Base-by-base conservation (phyloP, 2,329 filamentous ascomycete genomes). In the Talaromyces albobiverticillius region DNA sequence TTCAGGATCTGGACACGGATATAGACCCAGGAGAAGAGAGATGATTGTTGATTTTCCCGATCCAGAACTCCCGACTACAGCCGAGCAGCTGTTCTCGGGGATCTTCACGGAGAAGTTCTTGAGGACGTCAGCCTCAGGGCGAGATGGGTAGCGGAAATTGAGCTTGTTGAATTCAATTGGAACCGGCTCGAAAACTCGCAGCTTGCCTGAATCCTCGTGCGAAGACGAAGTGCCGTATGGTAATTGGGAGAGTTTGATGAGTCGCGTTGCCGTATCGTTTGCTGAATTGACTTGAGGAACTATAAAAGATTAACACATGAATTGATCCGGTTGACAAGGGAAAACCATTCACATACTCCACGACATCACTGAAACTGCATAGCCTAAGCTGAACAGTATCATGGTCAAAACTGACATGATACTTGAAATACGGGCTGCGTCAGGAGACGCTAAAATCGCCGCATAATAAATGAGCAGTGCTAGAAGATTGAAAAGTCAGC, bases 21-120 rank as follows among this genome's bases (percentile, higher is more conserved):
- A 90, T 0, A 96, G 77, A 1, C 87, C 83, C 3, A 95, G 73
- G 0, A 97, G 76, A 0, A 97, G 74, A 0, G 87, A 82, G 0
- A 87, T 80, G 32, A 96, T 79, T 0, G 93, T 96, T 13, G 88
- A 92, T 72, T 99, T 97, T 1, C 94, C 93, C n/a, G 87, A 89
- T 0, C 94, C 93, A 0, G 91, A 96, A 1, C 82, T 75, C 1
- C 93, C 92, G 2, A 95, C 90, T 18, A 97, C 83, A 2, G 89
- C 90, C 0, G 86, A 86, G 60, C 83, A 88, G 3, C 81, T 83
- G 20, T 86, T 84, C 0, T 80, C 69, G 1, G 76, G 66, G 49
- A 96, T 82, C 0, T 71, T 74, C 7, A 96, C 74, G n/a, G 78
- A 84, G n/a, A 95, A 68, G 20, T 82, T 75, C 9, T 77, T 76